Conservation (phyloP, 345 rosid genomes). For the Dovyalis caffra region DNA sequence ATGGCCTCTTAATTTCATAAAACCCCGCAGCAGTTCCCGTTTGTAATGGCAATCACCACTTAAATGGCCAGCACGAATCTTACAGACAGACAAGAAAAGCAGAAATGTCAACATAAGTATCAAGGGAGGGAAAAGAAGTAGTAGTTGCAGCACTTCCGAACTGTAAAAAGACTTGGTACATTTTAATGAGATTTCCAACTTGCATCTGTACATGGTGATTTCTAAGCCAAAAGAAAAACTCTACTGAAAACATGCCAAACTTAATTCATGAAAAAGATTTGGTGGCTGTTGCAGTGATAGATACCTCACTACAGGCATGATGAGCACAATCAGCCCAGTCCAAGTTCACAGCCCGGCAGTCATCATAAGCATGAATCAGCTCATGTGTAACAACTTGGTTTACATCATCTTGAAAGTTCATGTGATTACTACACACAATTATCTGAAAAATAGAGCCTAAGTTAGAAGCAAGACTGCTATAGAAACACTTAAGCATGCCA, state of each 20-base stretch:
- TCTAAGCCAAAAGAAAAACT: background rate
- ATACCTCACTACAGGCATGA: constrained; percentile 97
- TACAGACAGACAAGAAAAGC: constrained; percentile 1
- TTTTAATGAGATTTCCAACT: background rate
- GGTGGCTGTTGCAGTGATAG: constrained; percentile 3
- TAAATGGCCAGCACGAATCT: constrained; percentile 92
- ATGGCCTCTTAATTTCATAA: constrained; percentile 74
- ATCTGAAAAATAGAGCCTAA: constrained; percentile 42
- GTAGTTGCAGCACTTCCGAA: background rate
- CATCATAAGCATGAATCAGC: constrained; percentile 88
- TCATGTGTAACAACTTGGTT: constrained; percentile 83
- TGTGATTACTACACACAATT: constrained; percentile 70
- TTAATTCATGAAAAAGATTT: background rate
- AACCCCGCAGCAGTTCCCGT: constrained; percentile 75
- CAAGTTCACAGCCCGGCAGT: constrained; percentile 82
- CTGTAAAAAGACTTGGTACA: background rate
- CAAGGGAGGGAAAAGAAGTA: background rate
- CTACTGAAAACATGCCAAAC: constrained; percentile 1
- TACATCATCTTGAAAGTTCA: constrained; percentile 77
- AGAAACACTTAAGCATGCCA: background rate
- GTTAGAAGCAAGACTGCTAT: background rate
- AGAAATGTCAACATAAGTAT: background rate
- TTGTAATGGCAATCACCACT: constrained; percentile 96
- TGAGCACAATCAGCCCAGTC: constrained; percentile 90
- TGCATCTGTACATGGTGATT: background rate